phyloP scores from a whole-genome alignment of 345 rosid genomes.

The Rhodamnia rubescens region DNA sequence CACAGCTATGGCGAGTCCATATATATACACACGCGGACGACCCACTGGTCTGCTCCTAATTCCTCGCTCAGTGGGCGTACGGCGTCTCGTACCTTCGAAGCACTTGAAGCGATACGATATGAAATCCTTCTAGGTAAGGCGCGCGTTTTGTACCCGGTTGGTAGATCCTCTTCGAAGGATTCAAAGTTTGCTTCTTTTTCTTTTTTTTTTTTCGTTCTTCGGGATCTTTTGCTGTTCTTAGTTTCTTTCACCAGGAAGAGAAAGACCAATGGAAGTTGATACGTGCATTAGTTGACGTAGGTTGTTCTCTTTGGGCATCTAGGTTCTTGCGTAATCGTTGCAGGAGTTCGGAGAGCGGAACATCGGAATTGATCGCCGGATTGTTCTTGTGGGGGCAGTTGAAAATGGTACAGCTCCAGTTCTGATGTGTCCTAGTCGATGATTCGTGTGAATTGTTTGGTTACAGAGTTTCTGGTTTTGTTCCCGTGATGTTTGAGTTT shows the following conservation, averaged over 20 bases:
- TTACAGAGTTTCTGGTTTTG: neutral
- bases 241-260: neutral
- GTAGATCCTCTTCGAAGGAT: neutral
- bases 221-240: neutral
- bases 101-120: neutral
- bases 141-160: neutral
- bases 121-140: neutral
- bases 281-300: neutral
- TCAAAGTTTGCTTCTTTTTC: neutral
- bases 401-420: neutral
- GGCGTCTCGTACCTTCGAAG: neutral
- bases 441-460: neutral
- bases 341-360: neutral
- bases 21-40: neutral
- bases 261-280: too few relatives aligned
- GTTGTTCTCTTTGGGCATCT: neutral
- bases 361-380: neutral
- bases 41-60: neutral
- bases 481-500: neutral
- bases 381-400: neutral
- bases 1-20: neutral
- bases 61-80: neutral
- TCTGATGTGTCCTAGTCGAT: neutral
- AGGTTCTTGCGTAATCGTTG: neutral
- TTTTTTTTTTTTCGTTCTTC: neutral